phyloP scores from a whole-genome alignment of 441 rosid species.

The Sinapis alba region DNA sequence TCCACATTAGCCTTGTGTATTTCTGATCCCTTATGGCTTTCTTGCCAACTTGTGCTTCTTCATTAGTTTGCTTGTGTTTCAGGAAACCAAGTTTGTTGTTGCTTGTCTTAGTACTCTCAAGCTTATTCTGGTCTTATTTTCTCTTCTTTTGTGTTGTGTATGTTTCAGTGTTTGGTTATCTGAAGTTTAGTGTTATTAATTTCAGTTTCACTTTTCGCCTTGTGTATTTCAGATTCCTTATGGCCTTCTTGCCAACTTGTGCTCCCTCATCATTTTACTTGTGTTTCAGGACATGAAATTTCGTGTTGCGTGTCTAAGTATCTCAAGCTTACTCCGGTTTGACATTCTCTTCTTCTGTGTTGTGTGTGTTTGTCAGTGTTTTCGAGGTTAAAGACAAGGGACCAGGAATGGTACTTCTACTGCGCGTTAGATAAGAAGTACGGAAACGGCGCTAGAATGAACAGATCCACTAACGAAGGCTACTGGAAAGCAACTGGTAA shows the following conservation, averaged over 20 bases:
- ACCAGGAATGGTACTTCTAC: slow-evolving; percentile 94
- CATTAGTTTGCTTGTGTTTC: too few relatives aligned
- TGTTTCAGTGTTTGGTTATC: neutral
- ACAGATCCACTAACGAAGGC: slow-evolving; percentile 75
- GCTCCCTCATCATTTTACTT: slow-evolving; percentile 19
- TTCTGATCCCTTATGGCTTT: too few relatives aligned
- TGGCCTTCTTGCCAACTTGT: neutral
- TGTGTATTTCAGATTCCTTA: neutral
- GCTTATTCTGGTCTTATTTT: neutral
- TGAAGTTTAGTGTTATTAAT: neutral
- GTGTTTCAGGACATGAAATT: slow-evolving; percentile 25
- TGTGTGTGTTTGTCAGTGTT: slow-evolving; percentile 52
- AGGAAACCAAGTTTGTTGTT: too few relatives aligned
- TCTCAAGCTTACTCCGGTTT: neutral
- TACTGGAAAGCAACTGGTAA: slow-evolving; percentile 98
- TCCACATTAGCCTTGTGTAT: too few relatives aligned
- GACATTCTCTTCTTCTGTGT: neutral
- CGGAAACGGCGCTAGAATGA: slow-evolving; percentile 87
- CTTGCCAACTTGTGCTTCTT: neutral
- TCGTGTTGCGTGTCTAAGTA: neutral
- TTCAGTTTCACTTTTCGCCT: neutral
- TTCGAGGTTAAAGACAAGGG: slow-evolving; percentile 79
- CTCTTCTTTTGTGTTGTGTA: too few relatives aligned
- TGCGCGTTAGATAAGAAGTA: slow-evolving; percentile 83
- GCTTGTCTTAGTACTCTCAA: too few relatives aligned